A percentile compares a stretch with the other conserved stretches of the same genome.
Evolutionary conservation across 2,329 filamentous ascomycete species (phyloP).

Genomic region (Clarireedia paspali): DNA sequence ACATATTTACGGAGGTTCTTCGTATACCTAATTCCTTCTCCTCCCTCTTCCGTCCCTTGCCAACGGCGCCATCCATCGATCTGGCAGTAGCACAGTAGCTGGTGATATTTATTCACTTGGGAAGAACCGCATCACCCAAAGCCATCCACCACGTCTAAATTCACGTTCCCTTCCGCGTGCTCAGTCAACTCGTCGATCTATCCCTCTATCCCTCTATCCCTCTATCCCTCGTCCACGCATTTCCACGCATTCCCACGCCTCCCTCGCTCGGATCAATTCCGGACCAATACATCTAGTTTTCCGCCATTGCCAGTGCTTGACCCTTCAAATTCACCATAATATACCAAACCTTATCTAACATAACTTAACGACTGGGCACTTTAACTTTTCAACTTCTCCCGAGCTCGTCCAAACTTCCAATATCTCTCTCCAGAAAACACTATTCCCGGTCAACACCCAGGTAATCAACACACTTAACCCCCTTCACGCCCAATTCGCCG

Average conservation of each 20-base stretch:
- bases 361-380: too few species aligned
- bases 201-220: background rate
- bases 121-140: too few species aligned
- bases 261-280: constrained; percentile 2
- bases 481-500: background rate
- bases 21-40: too few species aligned
- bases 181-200: background rate
- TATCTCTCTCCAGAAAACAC: background rate
- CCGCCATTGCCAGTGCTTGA: background rate
- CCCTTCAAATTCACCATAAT: background rate
- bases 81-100: too few species aligned
- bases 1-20: too few species aligned
- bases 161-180: too few species aligned
- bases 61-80: too few species aligned
- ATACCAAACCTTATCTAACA: background rate
- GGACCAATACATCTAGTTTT: background rate
- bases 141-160: too few species aligned
- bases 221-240: background rate
- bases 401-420: background rate
- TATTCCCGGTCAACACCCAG: background rate
- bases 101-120: too few species aligned
- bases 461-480: too few species aligned
- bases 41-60: too few species aligned
- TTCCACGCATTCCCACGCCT: background rate
- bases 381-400: too few species aligned